Evolutionary conservation across 768 basidiomycete genomes (phyloP).

Genomic region (Amanita pallidorosea): DNA sequence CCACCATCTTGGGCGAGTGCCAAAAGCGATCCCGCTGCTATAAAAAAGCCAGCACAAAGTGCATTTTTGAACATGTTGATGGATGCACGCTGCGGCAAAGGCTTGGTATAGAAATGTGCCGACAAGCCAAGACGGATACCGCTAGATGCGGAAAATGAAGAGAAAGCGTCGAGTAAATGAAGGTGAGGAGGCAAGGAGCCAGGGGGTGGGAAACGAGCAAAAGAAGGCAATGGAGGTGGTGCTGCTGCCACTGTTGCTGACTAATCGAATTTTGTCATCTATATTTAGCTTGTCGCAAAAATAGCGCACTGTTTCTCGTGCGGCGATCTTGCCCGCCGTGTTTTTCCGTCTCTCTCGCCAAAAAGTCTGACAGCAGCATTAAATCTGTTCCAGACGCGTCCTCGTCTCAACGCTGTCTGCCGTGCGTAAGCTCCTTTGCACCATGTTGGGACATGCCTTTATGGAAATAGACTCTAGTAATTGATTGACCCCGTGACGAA

Average conservation of each 20-base stretch:
- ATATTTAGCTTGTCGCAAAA: not conserved
- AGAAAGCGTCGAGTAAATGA: not conserved
- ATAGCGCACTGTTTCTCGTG: not conserved
- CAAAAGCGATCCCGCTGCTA: slow-evolving; percentile 20
- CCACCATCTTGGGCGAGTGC: slow-evolving; percentile 40
- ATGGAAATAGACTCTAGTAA: too few relatives aligned
- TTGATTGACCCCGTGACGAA: too few relatives aligned
- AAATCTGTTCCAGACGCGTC: too few relatives aligned
- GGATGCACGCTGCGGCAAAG: not conserved
- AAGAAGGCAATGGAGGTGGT: not conserved
- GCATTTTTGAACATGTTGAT: not conserved
- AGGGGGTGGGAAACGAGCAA: not conserved
- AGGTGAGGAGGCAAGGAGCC: not conserved
- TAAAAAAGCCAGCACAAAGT: slow-evolving; percentile 12
- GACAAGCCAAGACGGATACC: not conserved
- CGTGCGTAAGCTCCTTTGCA: too few relatives aligned
- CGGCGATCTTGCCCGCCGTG: not conserved
- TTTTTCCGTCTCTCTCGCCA: too few relatives aligned
- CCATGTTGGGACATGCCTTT: too few relatives aligned
- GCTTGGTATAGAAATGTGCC: not conserved
- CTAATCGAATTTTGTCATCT: not conserved
- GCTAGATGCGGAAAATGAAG: not conserved
- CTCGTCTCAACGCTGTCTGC: too few relatives aligned
- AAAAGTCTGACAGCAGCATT: too few relatives aligned
- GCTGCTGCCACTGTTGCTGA: not conserved